Conservation (phyloP, 768 basidiomycete species). For the Tricholoma matsutake region DNA sequence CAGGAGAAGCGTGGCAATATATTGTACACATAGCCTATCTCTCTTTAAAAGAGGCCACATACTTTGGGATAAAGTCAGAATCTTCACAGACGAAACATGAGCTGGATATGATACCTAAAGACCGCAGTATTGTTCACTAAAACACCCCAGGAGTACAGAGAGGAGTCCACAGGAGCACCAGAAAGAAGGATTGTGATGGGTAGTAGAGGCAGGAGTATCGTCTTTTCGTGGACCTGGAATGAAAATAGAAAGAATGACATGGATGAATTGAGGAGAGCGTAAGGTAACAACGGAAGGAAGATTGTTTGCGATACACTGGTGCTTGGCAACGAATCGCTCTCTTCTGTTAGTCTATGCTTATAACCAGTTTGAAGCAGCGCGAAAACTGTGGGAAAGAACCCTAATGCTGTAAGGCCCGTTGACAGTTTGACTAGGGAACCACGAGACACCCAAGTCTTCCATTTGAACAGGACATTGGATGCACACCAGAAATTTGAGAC, state of each 20-base stretch:
- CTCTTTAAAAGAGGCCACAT: constrained; percentile 89
- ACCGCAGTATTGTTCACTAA: constrained; percentile 80
- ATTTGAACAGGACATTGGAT: constrained; percentile 84
- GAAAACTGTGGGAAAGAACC: constrained; percentile 62
- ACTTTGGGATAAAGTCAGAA: constrained; percentile 37
- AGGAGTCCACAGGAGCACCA: constrained; percentile 47
- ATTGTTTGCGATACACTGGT: constrained; percentile 33
- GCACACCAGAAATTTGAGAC: constrained; percentile 99
- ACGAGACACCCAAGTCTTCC: constrained; percentile 55
- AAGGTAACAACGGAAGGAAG: constrained; percentile 69
- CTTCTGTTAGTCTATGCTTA: constrained; percentile 19
- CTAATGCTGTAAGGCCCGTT: constrained; percentile 59
- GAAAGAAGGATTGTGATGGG: constrained; percentile 79
- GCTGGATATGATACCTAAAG: constrained; percentile 64
- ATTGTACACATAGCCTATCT: constrained; percentile 77
- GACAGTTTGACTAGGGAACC: constrained; percentile 62
- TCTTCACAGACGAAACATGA: not conserved
- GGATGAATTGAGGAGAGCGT: constrained; percentile 74
- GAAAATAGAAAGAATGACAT: constrained; percentile 96
- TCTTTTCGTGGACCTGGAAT: constrained; percentile 96
- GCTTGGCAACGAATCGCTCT: constrained; percentile 5
- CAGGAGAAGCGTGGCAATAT: constrained; percentile 58
- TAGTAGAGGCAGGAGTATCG: constrained; percentile 80
- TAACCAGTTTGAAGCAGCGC: constrained; percentile 38
- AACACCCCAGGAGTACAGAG: constrained; percentile 66